Evolutionary conservation across 495 filamentous ascomycete genomes (phyloP).

Genomic region (Penicillium crystallinum): DNA sequence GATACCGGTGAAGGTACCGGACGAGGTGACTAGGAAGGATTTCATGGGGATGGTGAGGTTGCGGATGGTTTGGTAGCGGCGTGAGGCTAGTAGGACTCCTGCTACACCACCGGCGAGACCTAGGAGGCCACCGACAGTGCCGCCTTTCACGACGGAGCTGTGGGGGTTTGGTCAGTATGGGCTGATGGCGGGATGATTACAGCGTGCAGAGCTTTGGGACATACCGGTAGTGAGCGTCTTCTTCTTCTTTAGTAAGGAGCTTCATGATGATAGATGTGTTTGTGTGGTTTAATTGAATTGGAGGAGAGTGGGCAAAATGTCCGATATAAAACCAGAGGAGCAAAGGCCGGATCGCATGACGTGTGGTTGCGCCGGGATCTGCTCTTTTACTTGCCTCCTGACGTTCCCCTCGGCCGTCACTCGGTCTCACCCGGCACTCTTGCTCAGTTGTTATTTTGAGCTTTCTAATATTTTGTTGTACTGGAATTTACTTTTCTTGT

Average conservation of each 20-base stretch:
- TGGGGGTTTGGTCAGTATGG: constrained; percentile 17
- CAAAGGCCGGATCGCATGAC: constrained; percentile 32
- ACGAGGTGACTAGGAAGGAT: constrained; percentile 79
- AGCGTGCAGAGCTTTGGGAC: not conserved
- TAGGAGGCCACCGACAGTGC: constrained; percentile 59
- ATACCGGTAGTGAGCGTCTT: constrained; percentile 60
- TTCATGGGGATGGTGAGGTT: constrained; percentile 81
- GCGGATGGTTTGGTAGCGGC: constrained; percentile 68
- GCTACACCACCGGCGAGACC: constrained; percentile 60
- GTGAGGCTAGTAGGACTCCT: constrained; percentile 56
- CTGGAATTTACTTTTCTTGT: not conserved
- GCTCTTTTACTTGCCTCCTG: constrained; percentile 3
- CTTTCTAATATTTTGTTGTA: not conserved
- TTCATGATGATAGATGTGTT: constrained; percentile 61
- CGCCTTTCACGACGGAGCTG: constrained; percentile 72
- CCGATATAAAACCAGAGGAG: constrained; percentile 13
- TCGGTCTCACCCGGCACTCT: constrained; percentile 16
- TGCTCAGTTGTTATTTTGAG: not conserved
- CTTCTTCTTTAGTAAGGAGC: constrained; percentile 90
- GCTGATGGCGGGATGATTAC: not conserved
- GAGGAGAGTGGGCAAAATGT: not conserved
- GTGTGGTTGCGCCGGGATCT: constrained; percentile 23
- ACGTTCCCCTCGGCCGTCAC: constrained; percentile 12
- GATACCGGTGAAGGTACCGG: constrained; percentile 80
- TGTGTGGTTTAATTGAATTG: not conserved